Conservation (phyloP, 139 green algal species). For the Gonium pectorale region DNA sequence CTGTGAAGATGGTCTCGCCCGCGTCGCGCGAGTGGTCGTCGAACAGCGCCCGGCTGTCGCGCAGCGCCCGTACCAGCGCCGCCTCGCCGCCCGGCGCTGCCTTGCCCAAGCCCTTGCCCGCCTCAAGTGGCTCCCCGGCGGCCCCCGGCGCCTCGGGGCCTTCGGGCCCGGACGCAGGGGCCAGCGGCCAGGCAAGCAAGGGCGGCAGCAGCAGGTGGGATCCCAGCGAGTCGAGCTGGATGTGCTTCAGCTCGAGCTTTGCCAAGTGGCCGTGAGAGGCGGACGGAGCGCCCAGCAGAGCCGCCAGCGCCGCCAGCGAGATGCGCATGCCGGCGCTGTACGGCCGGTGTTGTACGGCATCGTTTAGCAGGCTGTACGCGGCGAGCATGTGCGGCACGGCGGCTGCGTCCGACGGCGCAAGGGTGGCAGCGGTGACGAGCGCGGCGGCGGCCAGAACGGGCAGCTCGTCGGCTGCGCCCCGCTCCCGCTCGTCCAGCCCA, state of each 20-base stretch:
- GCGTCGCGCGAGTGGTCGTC: constrained; percentile 79
- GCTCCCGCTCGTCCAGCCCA: constrained; percentile 80
- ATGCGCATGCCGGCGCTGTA: constrained; percentile 71
- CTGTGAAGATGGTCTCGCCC: constrained; percentile 76
- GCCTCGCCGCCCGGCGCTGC: too few species aligned
- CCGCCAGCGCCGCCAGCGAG: constrained; percentile 61
- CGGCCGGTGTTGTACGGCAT: constrained; percentile 56
- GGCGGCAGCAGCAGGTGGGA: constrained; percentile 75
- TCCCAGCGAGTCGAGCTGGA: constrained; percentile 79
- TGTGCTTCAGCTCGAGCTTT: constrained; percentile 79
- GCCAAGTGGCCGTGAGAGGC: constrained; percentile 53
- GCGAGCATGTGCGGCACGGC: constrained; percentile 40
- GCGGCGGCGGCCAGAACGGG: constrained; percentile 64
- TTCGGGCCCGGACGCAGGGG: neutral
- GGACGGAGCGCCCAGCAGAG: constrained; percentile 65
- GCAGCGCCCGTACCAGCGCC: constrained; percentile 53
- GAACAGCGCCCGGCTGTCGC: constrained; percentile 65
- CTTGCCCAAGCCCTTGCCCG: too few species aligned
- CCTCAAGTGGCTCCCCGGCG: neutral
- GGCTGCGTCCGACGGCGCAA: neutral
- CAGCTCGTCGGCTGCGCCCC: constrained; percentile 82
- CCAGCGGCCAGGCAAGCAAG: constrained; percentile 47
- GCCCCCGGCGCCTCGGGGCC: neutral
- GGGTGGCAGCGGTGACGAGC: constrained; percentile 53
- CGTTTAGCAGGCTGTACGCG: constrained; percentile 43